These are phyloP conservation scores for Fraxinus greggii DNA, from an alignment of 305 asterid species.

Conservation along the genomic window DNA sequence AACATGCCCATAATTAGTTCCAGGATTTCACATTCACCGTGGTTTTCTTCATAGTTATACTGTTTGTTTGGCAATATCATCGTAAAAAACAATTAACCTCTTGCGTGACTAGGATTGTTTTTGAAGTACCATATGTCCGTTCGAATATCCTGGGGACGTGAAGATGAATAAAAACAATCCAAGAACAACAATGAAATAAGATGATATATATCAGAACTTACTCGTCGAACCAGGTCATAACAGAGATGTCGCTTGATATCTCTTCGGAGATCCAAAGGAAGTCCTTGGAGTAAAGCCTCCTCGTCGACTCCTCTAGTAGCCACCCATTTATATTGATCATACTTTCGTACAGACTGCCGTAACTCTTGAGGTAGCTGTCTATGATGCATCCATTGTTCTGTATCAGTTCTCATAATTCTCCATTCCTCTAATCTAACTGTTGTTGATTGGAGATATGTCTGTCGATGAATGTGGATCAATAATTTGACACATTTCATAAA, in stretches of 20 bases:
- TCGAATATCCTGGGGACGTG: neutral
- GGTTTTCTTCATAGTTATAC: neutral
- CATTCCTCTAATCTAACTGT: conserved; percentile 90
- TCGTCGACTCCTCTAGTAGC: conserved; percentile 96
- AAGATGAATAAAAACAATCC: neutral
- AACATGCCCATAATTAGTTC: neutral
- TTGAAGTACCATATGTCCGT: neutral
- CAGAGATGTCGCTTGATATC: conserved; percentile 95
- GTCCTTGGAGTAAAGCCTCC: conserved; percentile 68
- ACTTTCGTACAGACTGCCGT: conserved; percentile 72
- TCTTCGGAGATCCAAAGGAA: conserved; percentile 89
- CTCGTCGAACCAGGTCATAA: conserved; percentile 86
- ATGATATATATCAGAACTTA: conserved; percentile 27
- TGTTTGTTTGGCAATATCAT: neutral
- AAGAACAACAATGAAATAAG: neutral
- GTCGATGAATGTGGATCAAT: conserved; percentile 25
- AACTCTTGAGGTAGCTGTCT: conserved; percentile 86
- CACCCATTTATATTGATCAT: conserved; percentile 87
- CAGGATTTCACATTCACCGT: neutral
- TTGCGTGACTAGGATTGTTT: neutral
- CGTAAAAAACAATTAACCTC: neutral
- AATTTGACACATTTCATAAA: neutral
- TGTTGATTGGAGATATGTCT: conserved; percentile 97
- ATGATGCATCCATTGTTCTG: conserved; percentile 96
- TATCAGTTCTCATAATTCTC: conserved; percentile 83